Evolutionary conservation across 2,329 filamentous ascomycete species (phyloP).

Genomic region (Thyridium curvatum): DNA sequence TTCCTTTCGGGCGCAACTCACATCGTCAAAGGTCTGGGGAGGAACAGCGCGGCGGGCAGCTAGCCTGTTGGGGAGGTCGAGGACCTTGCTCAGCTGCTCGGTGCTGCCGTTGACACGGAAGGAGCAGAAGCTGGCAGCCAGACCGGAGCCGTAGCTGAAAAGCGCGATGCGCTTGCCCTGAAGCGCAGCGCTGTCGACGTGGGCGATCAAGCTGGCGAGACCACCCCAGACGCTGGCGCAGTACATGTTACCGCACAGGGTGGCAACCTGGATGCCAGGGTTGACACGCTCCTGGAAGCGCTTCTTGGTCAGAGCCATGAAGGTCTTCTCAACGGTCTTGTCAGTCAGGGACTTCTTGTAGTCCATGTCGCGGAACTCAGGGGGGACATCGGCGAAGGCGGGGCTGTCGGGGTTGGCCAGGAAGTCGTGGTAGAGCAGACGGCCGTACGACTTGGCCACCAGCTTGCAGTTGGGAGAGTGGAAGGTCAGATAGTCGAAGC

Average conservation of each 20-base stretch:
- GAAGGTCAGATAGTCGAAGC: slow-evolving; percentile 80
- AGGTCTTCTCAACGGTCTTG: slow-evolving; percentile 81
- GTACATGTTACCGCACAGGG: slow-evolving; percentile 67
- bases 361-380: slow-evolving; percentile 71
- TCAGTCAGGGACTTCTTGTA: slow-evolving; percentile 75
- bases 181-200: slow-evolving; percentile 55
- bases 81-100: slow-evolving; percentile 57
- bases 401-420: slow-evolving; percentile 61
- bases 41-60: slow-evolving; percentile 58
- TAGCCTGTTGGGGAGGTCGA: slow-evolving; percentile 66
- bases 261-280: slow-evolving; percentile 69
- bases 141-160: slow-evolving; percentile 75
- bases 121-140: slow-evolving; percentile 66
- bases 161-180: slow-evolving; percentile 68
- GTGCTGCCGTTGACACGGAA: slow-evolving; percentile 69
- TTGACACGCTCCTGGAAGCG: slow-evolving; percentile 71
- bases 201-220: slow-evolving; percentile 61
- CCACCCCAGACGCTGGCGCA: slow-evolving; percentile 71
- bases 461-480: slow-evolving; percentile 84
- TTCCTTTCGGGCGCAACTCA: slow-evolving; percentile 36
- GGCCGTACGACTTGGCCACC: slow-evolving; percentile 77
- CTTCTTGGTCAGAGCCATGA: slow-evolving; percentile 81
- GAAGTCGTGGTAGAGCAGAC: slow-evolving; percentile 82
- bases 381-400: slow-evolving; percentile 67
- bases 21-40: slow-evolving; percentile 68